Evolutionary conservation across 2,329 filamentous ascomycete species (phyloP).

Genomic region (Exophiala calicioides): DNA sequence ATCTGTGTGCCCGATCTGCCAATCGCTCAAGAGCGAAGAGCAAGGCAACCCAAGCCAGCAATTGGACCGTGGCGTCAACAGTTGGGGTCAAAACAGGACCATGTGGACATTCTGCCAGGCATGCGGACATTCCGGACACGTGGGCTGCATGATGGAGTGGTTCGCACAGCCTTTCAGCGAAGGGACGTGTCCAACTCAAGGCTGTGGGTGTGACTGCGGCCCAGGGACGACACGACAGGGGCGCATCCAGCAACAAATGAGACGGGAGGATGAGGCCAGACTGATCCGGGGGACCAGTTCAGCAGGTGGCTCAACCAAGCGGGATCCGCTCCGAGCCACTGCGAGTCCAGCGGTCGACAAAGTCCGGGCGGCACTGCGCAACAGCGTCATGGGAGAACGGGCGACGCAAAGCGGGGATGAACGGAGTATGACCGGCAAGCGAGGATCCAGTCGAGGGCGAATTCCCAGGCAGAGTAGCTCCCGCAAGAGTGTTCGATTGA

Average conservation of each 20-base stretch:
- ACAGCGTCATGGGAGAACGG: slow-evolving; percentile 34
- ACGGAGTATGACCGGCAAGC: slow-evolving; percentile 24
- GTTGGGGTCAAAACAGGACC: slow-evolving; percentile 12
- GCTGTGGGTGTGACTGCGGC: slow-evolving; percentile 62
- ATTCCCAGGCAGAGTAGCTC: slow-evolving; percentile 34
- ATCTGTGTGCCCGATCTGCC: slow-evolving; percentile 54
- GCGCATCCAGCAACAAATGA: slow-evolving; percentile 40
- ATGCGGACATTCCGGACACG: slow-evolving; percentile 63
- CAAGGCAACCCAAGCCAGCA: background rate
- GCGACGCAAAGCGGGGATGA: slow-evolving; percentile 28
- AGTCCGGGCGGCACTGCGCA: slow-evolving; percentile 45
- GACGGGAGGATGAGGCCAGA: slow-evolving; percentile 30
- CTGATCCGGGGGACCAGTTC: slow-evolving; percentile 34
- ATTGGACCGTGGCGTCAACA: background rate
- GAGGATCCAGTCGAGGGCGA: slow-evolving; percentile 28
- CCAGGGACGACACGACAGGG: slow-evolving; percentile 49
- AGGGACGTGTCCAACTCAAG: slow-evolving; percentile 59
- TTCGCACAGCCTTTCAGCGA: slow-evolving; percentile 51
- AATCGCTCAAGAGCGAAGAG: slow-evolving; percentile 28
- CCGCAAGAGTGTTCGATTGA: slow-evolving; percentile 48
- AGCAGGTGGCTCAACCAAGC: slow-evolving; percentile 42
- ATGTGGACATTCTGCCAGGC: slow-evolving; percentile 61
- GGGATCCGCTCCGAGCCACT: slow-evolving; percentile 46
- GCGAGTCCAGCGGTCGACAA: slow-evolving; percentile 51
- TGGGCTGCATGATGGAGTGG: slow-evolving; percentile 59